These are phyloP conservation scores for Gonapodya prolifera DNA, from an alignment of 192 early-diverging fungal genomes.

Conservation along the genomic window DNA sequence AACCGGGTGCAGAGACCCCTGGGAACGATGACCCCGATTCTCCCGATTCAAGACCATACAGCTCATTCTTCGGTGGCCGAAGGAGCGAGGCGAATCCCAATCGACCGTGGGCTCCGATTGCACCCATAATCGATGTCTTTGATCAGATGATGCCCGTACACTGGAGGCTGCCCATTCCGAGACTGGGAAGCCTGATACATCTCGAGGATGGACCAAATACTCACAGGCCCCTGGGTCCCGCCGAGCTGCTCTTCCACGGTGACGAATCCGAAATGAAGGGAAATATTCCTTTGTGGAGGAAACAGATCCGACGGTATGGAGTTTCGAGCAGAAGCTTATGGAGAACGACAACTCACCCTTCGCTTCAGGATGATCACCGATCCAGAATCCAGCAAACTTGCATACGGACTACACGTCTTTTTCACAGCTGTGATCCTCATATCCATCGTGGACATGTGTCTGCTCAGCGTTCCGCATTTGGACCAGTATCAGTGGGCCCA, in stretches of 20 bases:
- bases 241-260: not conserved
- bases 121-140: not conserved
- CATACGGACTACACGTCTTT: not conserved
- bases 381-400: not conserved
- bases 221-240: not conserved
- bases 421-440: not conserved
- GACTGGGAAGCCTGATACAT: not conserved
- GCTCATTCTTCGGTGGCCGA: too few species aligned
- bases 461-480: not conserved
- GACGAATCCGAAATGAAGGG: not conserved
- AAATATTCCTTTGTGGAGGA: not conserved
- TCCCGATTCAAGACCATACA: too few species aligned
- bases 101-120: too few species aligned
- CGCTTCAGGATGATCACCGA: not conserved
- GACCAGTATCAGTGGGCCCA: not conserved
- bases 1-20: too few species aligned
- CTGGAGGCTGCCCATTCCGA: not conserved
- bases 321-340: not conserved
- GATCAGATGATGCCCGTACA: not conserved
- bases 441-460: not conserved
- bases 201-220: not conserved
- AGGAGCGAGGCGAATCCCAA: too few species aligned
- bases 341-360: not conserved
- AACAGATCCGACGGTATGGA: not conserved
- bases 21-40: too few species aligned